Percentiles rank a stretch among this genome's conserved stretches.
Evolutionary conservation across 2,329 filamentous ascomycete species (phyloP).

Genomic region (Ceratocystis destructans): DNA sequence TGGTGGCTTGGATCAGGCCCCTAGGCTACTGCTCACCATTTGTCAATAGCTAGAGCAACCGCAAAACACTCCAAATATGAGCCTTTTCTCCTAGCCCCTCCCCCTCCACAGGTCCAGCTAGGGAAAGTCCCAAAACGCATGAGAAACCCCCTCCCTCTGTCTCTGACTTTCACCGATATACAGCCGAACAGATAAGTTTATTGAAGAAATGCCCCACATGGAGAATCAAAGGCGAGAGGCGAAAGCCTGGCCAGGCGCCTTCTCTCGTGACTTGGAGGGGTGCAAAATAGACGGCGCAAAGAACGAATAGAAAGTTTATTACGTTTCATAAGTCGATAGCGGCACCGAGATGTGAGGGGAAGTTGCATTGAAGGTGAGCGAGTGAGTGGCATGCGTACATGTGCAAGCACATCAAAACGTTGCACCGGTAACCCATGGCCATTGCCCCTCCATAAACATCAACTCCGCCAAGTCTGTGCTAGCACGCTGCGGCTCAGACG

Average conservation of each 20-base stretch:
- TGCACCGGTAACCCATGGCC: background rate
- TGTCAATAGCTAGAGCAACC: background rate
- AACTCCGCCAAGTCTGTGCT: slow-evolving; percentile 1
- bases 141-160: too few species aligned
- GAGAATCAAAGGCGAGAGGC: background rate
- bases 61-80: background rate
- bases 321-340: background rate
- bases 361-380: too few species aligned
- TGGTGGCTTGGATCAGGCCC: background rate
- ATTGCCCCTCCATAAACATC: background rate
- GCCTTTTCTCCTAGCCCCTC: background rate
- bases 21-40: background rate
- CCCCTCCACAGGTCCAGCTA: background rate
- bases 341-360: too few species aligned
- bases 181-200: background rate
- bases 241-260: background rate
- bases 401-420: background rate
- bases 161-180: background rate
- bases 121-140: too few species aligned
- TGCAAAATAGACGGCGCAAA: too few species aligned
- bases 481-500: background rate
- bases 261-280: too few species aligned
- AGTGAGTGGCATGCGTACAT: too few species aligned
- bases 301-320: background rate
- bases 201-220: background rate